Percentiles rank a stretch among this genome's conserved stretches.
Conservation (phyloP, 202 grass and related monocot genomes). For the Schoenoplectus triqueter region DNA sequence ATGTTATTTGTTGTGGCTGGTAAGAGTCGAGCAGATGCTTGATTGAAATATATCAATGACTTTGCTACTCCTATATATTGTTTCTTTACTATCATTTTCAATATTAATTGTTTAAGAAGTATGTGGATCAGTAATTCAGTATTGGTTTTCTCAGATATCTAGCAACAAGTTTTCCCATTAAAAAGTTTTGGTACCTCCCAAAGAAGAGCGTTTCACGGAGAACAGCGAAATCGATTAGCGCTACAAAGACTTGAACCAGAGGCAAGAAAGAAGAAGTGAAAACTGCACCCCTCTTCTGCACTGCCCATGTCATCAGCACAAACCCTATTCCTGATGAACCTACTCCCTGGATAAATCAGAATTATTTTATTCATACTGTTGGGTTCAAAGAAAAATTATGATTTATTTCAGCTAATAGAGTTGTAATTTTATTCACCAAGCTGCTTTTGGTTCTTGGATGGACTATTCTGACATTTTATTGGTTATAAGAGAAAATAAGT, state of each 20-base stretch:
- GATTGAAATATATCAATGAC: not conserved
- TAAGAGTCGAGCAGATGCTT: not conserved
- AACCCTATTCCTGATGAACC: conserved; percentile 72
- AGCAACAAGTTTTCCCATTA: not conserved
- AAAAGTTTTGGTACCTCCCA: conserved; percentile 54
- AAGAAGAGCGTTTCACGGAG: conserved; percentile 73
- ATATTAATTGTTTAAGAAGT: not conserved
- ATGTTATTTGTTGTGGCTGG: not conserved
- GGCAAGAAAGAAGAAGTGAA: conserved; percentile 81
- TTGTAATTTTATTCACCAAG: no score
- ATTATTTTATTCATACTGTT: no score
- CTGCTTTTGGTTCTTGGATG: no score
- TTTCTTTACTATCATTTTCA: not conserved
- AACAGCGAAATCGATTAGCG: conserved; percentile 57
- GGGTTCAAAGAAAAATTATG: no score
- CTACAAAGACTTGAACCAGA: conserved; percentile 68
- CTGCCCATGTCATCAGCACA: conserved; percentile 69
- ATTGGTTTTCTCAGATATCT: not conserved
- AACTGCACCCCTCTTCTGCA: conserved; percentile 80
- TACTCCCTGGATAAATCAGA: conserved; percentile 47
- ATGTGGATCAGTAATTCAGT: not conserved
- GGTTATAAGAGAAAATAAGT: no score
- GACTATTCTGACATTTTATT: no score
- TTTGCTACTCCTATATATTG: not conserved
- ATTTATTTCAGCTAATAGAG: not conserved